Conservation (phyloP, 176 grass and related monocot genomes). For the Cenchrus fungigraminus region DNA sequence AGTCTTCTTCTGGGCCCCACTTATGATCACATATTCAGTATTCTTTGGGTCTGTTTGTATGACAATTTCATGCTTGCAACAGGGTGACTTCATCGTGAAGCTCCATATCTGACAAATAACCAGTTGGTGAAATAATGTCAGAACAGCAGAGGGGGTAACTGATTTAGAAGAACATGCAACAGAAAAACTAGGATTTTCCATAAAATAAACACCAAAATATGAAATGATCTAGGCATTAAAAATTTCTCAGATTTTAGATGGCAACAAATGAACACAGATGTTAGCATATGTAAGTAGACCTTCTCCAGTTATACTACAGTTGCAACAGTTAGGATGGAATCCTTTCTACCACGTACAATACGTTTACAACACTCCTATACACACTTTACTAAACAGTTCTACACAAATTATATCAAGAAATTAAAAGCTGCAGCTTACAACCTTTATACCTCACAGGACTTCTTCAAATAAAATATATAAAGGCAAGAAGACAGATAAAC, state of each 20-base stretch:
- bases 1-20: constrained; percentile 83
- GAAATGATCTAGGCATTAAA: not conserved
- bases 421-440: not conserved
- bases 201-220: not conserved
- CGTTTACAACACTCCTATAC: not conserved
- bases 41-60: constrained; percentile 98
- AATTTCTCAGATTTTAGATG: not conserved
- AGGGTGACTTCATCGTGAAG: constrained; percentile 98
- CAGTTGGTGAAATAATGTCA: constrained; percentile 18
- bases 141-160: not conserved
- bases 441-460: not conserved
- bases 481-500: not conserved
- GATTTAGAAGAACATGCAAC: not conserved
- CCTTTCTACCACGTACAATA: not conserved
- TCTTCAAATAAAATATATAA: not conserved
- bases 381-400: not conserved
- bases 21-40: constrained; percentile 88
- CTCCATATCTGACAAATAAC: constrained; percentile 83
- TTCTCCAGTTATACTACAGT: not conserved
- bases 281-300: not conserved
- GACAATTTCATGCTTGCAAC: constrained; percentile 92
- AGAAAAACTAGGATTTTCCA: not conserved
- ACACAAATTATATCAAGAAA: not conserved
- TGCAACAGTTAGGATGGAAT: not conserved
- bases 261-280: not conserved